These are phyloP conservation scores for Dictyostelium firmibasis DNA, from an alignment of 78 protist species.

Conservation along the genomic window DNA sequence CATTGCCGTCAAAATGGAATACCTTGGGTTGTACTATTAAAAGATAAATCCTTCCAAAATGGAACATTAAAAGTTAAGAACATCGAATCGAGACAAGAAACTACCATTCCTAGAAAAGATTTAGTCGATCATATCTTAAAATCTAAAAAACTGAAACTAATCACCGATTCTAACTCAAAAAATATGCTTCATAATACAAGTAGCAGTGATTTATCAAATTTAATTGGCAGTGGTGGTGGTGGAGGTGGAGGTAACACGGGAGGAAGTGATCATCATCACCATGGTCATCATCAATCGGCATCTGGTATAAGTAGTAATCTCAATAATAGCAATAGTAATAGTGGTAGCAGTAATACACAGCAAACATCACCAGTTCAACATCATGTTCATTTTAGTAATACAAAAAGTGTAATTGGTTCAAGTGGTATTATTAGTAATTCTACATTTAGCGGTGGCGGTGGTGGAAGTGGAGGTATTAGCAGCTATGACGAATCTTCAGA, in stretches of 20 bases:
- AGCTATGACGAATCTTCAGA: not conserved
- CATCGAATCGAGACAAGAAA: slow-evolving; percentile 24
- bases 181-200: not conserved
- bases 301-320: not conserved
- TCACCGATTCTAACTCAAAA: not conserved
- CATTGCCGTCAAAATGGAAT: slow-evolving; percentile 57
- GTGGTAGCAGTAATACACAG: not conserved
- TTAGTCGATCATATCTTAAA: slow-evolving; percentile 43
- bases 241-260: not conserved
- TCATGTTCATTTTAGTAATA: not conserved
- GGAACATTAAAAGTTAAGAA: slow-evolving; percentile 29
- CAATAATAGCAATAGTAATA: not conserved
- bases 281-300: not conserved
- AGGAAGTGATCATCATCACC: not conserved
- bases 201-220: not conserved
- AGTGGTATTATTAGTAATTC: not conserved
- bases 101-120: slow-evolving; percentile 18
- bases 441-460: not conserved
- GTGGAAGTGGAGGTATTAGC: not conserved
- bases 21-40: slow-evolving; percentile 28
- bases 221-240: not conserved
- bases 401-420: not conserved
- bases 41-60: slow-evolving; percentile 5
- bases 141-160: not conserved
- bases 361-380: slow-evolving; percentile 1